phyloP scores from a whole-genome alignment of 345 rosid genomes.

The Eucalyptus caleyi region DNA sequence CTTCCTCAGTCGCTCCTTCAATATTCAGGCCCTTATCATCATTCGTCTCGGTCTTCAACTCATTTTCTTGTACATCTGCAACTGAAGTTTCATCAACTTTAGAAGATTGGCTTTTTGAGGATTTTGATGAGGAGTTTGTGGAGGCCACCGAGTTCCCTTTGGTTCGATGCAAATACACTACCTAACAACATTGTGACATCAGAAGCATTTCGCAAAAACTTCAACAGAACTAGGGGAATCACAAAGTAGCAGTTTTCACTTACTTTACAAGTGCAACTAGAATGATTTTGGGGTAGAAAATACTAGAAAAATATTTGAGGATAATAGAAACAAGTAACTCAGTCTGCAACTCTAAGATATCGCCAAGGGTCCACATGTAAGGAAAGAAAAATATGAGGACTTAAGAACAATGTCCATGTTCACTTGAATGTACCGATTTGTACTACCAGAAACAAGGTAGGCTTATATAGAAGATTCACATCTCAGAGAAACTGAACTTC shows the following conservation, averaged over 20 bases:
- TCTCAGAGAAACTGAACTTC: background rate
- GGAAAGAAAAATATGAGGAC: background rate
- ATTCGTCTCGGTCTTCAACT: conserved; percentile 40
- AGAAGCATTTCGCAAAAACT: background rate
- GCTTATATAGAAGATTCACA: background rate
- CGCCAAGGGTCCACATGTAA: background rate
- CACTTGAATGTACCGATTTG: background rate
- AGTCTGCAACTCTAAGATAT: background rate
- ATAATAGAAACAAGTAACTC: background rate
- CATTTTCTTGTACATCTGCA: conserved; percentile 47
- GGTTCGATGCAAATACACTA: conserved; percentile 56
- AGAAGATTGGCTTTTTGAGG: conserved; percentile 24
- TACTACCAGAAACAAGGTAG: background rate
- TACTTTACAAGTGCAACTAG: background rate
- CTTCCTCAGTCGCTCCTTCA: conserved; percentile 83
- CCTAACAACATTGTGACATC: conserved; percentile 22
- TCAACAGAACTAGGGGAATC: background rate
- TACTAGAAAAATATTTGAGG: background rate
- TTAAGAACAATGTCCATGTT: background rate
- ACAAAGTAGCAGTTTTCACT: background rate
- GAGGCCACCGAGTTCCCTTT: conserved; percentile 35
- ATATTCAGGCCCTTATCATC: conserved; percentile 56
- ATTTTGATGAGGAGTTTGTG: conserved; percentile 25
- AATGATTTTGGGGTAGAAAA: background rate
- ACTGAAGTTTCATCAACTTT: conserved; percentile 35